A percentile compares a stretch with the other conserved stretches of the same genome.
Evolutionary conservation across 2,329 filamentous ascomycete species (phyloP).

Genomic region (Pseudogymnoascus sp.): DNA sequence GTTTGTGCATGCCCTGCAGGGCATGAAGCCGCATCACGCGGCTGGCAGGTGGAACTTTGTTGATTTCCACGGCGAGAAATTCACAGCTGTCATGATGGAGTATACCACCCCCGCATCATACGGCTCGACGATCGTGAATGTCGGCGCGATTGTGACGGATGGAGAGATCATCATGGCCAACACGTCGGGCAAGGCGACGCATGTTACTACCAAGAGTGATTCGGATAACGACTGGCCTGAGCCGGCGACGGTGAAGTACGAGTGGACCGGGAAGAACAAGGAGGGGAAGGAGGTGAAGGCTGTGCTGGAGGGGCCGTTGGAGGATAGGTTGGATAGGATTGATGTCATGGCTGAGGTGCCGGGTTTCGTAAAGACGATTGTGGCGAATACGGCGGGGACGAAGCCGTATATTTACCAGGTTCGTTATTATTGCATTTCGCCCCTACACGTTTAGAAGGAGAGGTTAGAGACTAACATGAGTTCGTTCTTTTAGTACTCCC

Average conservation of each 20-base stretch:
- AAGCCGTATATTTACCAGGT: conserved; percentile 98
- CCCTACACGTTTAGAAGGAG: background rate
- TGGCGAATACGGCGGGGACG: conserved; percentile 78
- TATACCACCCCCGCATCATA: conserved; percentile 92
- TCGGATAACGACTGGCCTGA: conserved; percentile 80
- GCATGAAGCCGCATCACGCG: conserved; percentile 98
- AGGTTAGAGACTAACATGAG: too few species aligned
- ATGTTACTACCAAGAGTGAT: conserved; percentile 64
- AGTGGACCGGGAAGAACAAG: conserved; percentile 70
- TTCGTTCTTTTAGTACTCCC: conserved; percentile 54
- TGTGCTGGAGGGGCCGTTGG: conserved; percentile 60
- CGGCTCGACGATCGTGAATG: conserved; percentile 71
- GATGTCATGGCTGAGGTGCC: conserved; percentile 97
- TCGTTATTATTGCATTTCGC: conserved; percentile 23
- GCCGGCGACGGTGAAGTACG: conserved; percentile 64
- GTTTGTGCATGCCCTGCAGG: conserved; percentile 81
- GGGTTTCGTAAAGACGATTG: conserved; percentile 89
- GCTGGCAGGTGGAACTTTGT: conserved; percentile 89
- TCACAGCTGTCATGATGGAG: conserved; percentile 91
- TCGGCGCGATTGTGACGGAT: conserved; percentile 75
- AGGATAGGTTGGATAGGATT: conserved; percentile 66
- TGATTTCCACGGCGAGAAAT: conserved; percentile 79
- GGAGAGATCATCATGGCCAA: conserved; percentile 71
- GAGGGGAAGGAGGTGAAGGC: conserved; percentile 68
- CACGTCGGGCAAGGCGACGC: conserved; percentile 54